Conservation (phyloP, 2,329 filamentous ascomycete genomes). For the Fusarium sp. region DNA sequence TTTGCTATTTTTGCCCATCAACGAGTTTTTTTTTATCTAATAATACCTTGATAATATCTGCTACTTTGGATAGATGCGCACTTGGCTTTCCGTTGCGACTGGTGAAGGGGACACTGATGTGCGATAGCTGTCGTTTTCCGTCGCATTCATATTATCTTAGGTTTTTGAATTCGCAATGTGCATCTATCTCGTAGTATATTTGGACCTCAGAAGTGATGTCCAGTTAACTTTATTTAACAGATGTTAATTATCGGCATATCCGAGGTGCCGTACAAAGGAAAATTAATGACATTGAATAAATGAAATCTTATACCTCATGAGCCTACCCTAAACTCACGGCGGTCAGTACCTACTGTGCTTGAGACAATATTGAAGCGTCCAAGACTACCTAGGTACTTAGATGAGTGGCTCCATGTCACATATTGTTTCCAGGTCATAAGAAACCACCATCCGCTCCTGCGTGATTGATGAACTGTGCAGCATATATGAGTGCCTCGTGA, state of each 20-base stretch:
- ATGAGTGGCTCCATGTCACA: too few species aligned
- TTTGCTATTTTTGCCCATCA: not conserved
- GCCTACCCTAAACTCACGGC: not conserved
- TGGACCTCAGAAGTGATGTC: not conserved
- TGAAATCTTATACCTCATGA: not conserved
- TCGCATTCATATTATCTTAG: not conserved
- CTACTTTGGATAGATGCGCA: not conserved
- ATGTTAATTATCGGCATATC: not conserved
- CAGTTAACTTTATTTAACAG: not conserved
- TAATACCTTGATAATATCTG: not conserved
- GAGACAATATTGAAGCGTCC: not conserved
- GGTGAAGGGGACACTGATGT: not conserved
- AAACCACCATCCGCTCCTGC: not conserved
- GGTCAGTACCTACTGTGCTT: not conserved
- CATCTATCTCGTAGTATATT: not conserved
- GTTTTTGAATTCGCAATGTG: not conserved
- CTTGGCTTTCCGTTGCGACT: not conserved
- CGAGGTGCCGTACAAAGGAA: not conserved
- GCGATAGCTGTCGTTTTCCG: not conserved
- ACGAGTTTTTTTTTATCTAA: not conserved
- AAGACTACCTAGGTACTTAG: not conserved
- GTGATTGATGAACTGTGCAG: not conserved
- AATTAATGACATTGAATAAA: not conserved
- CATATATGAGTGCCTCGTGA: conserved; percentile 1
- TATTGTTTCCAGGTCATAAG: not conserved